Conservation (phyloP, 768 basidiomycete species). For the Multifurca ochricompacta region DNA sequence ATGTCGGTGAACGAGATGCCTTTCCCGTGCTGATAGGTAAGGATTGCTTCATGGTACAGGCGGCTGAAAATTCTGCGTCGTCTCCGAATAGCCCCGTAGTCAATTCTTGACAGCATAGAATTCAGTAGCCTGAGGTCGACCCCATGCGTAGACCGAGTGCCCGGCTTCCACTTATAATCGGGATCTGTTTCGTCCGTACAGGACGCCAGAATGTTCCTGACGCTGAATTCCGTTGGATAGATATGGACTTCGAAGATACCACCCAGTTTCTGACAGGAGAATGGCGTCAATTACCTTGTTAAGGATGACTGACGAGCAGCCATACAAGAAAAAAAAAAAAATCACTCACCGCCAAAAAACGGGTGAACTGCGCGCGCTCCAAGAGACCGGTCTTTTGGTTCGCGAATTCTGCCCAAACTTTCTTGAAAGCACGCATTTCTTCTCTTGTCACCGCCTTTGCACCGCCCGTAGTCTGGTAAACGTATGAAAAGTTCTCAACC, state of each 20-base stretch:
- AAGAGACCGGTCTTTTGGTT: constrained; percentile 73
- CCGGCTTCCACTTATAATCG: constrained; percentile 26
- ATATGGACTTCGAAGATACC: constrained; percentile 86
- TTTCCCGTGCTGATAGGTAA: constrained; percentile 59
- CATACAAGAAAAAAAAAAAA: too few species aligned
- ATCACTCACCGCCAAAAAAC: constrained; percentile 71
- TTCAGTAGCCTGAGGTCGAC: constrained; percentile 61
- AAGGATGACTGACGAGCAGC: too few species aligned
- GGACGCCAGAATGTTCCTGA: constrained; percentile 49
- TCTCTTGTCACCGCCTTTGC: constrained; percentile 77
- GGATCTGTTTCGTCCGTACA: constrained; percentile 36
- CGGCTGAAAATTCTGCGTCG: constrained; percentile 65
- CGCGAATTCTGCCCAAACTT: constrained; percentile 84
- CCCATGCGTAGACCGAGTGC: constrained; percentile 36
- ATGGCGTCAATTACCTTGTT: not conserved
- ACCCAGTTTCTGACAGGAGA: constrained; percentile 54
- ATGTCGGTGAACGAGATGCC: constrained; percentile 91
- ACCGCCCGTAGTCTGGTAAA: constrained; percentile 82
- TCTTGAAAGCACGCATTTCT: constrained; percentile 92
- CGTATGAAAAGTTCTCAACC: constrained; percentile 93
- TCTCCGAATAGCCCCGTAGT: constrained; percentile 52
- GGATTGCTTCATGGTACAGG: constrained; percentile 79
- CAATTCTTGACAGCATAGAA: constrained; percentile 51
- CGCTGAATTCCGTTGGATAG: constrained; percentile 63
- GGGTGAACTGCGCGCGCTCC: constrained; percentile 57